Evolutionary conservation across 176 grass and related monocot genomes (phyloP).

Genomic region (Luzula sylvatica): DNA sequence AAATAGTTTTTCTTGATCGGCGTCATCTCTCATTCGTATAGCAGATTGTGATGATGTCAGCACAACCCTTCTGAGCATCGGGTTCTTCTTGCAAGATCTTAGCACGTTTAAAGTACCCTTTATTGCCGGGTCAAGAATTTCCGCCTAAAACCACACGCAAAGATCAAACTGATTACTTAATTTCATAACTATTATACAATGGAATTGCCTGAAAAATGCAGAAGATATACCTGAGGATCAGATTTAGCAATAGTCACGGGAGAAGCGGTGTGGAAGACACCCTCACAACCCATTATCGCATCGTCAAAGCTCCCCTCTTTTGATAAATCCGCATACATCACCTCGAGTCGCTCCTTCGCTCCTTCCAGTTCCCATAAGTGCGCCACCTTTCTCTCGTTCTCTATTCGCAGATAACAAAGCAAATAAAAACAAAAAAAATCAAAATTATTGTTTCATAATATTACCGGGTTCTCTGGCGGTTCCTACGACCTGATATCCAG

Average conservation of each 20-base stretch:
- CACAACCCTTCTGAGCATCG: constrained; percentile 45
- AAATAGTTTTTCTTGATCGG: constrained; percentile 29
- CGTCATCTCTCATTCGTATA: constrained; percentile 48
- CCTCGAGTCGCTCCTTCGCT: constrained; percentile 61
- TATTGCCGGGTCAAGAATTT: constrained; percentile 57
- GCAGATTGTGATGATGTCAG: constrained; percentile 71
- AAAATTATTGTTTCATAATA: not conserved
- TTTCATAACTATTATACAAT: not conserved
- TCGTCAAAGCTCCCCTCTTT: no score
- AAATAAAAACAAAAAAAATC: not conserved
- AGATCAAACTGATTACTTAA: not conserved
- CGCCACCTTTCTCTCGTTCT: constrained; percentile 55
- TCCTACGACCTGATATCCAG: constrained; percentile 62
- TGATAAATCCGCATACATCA: constrained; percentile 59
- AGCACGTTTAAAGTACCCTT: constrained; percentile 72
- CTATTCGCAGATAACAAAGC: constrained; percentile 24
- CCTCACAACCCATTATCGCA: no score
- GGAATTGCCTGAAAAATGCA: no score
- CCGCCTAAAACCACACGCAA: no score
- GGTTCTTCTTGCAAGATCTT: constrained; percentile 70
- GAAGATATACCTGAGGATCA: constrained; percentile 59
- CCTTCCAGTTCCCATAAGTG: no score
- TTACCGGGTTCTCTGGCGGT: constrained; percentile 75
- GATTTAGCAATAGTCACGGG: constrained; percentile 36
- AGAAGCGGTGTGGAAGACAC: no score